Evolutionary conservation across 345 rosid genomes (phyloP).

Genomic region (Theobroma cacao): DNA sequence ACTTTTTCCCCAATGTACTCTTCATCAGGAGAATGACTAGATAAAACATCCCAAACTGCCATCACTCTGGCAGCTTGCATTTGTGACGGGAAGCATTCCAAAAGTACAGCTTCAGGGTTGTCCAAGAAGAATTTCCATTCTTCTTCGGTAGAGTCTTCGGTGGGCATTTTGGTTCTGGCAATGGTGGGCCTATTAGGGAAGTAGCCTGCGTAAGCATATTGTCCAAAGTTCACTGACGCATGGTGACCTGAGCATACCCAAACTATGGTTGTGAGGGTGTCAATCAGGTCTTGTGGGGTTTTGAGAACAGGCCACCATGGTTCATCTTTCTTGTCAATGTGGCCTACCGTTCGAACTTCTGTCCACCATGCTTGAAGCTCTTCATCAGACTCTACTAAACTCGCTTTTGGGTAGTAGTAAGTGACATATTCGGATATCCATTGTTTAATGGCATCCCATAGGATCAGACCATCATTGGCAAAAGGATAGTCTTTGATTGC

Average conservation of each 20-base stretch:
- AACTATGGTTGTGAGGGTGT: slow-evolving; percentile 30
- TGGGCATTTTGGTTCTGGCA: slow-evolving; percentile 44
- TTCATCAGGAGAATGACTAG: slow-evolving; percentile 48
- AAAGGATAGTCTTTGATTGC: slow-evolving; percentile 53
- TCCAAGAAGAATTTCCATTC: slow-evolving; percentile 29
- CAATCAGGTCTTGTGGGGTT: slow-evolving; percentile 30
- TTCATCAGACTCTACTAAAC: slow-evolving; percentile 22
- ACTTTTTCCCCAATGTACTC: slow-evolving; percentile 47
- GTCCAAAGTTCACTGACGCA: slow-evolving; percentile 50
- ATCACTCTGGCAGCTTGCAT: slow-evolving; percentile 34
- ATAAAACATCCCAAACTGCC: slow-evolving; percentile 44
- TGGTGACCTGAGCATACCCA: slow-evolving; percentile 54
- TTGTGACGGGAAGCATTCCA: slow-evolving; percentile 47
- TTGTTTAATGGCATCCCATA: slow-evolving; percentile 43
- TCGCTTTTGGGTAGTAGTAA: slow-evolving; percentile 39
- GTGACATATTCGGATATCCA: slow-evolving; percentile 51
- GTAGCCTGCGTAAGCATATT: slow-evolving; percentile 52
- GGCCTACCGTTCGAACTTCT: slow-evolving; percentile 43
- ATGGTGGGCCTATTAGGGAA: slow-evolving; percentile 49
- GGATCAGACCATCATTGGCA: slow-evolving; percentile 48
- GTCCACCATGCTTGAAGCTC: slow-evolving; percentile 62
- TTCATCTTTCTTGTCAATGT: slow-evolving; percentile 45
- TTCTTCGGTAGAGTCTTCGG: slow-evolving; percentile 44
- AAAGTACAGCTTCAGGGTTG: slow-evolving; percentile 45
- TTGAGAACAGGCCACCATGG: slow-evolving; percentile 48